phyloP scores from a whole-genome alignment of 345 rosid genomes.

The Lumnitzera littorea region DNA sequence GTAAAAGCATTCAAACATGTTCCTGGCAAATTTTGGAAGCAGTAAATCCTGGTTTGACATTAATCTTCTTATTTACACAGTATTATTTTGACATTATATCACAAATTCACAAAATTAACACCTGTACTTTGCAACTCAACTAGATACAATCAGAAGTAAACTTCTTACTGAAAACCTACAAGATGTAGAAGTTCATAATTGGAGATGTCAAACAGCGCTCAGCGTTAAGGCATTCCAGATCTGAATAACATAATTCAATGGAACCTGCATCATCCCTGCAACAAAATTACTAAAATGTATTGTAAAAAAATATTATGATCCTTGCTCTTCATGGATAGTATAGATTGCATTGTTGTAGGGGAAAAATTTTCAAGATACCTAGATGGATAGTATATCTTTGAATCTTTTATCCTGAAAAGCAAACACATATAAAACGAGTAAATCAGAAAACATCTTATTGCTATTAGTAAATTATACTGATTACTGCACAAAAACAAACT shows the following conservation, averaged over 20 bases:
- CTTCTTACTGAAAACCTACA: constrained; percentile 29
- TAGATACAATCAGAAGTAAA: not conserved
- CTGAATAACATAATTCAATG: constrained; percentile 53
- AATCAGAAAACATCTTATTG: no score
- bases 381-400: constrained; percentile 60
- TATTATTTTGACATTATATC: no score
- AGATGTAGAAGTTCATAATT: constrained; percentile 77
- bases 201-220: constrained; percentile 58
- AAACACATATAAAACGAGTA: no score
- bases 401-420: constrained; percentile 41
- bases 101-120: no score
- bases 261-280: constrained; percentile 65
- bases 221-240: constrained; percentile 63
- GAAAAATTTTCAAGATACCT: constrained; percentile 30
- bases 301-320: not conserved
- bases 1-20: no score
- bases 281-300: constrained; percentile 11
- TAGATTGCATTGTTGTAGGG: not conserved
- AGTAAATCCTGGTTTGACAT: no score
- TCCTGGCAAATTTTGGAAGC: no score
- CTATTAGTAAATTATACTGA: no score
- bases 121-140: no score
- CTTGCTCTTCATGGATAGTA: not conserved
- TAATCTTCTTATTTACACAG: no score
- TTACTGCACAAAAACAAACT: no score